Evolutionary conservation across 768 basidiomycete genomes (phyloP), one percentile per base, ranked within the genome.

Genomic region (Lentinula sp.): DNA sequence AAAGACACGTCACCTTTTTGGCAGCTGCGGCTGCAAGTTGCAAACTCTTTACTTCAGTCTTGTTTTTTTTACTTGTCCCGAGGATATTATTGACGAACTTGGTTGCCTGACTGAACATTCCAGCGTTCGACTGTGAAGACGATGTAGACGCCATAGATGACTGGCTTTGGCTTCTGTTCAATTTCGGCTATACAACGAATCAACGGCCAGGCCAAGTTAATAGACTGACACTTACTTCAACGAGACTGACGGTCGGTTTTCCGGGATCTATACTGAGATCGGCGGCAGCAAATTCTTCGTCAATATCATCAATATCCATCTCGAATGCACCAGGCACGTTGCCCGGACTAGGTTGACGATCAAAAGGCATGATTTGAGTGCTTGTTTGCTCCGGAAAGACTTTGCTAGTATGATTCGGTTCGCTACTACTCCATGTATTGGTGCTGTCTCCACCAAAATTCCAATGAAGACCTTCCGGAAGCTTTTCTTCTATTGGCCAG

Each of bases 1-100:
- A 46, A n/a, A 23, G 37, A 32, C 32, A 59, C 4, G 4, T 16
- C 16, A 94, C 95, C 87, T 89, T 96, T 78, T 93, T 95, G 3
- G 92, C 93, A 2, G 85, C 91, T 16, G 82, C 83, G 0, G 91
- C 89, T 15, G 94, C 93, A 62, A 87, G 80, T 68, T 92, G 89
- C 34, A 94, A 70, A 52, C 87, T 91, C 77, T 93, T 94, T 45
- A 92, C 84, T 68, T 91, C 88, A 7, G 84, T 77, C 66, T 89
- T 89, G 46, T 70, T 78, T 69, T 91, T 93, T 77, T 89, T 93
- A 62, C 79, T 76, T 7, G 79, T 80, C 6, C 89, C 85, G 58
- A 91, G 75, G 61, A 89, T 83, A 62, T 76, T 89, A 64, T 75
- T 85, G 49, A 91, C 76, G 15, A 90, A 74, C 65, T 85, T 89